Base-by-base conservation (phyloP, 257 asterid species). In the Solanum etuberosum region DNA sequence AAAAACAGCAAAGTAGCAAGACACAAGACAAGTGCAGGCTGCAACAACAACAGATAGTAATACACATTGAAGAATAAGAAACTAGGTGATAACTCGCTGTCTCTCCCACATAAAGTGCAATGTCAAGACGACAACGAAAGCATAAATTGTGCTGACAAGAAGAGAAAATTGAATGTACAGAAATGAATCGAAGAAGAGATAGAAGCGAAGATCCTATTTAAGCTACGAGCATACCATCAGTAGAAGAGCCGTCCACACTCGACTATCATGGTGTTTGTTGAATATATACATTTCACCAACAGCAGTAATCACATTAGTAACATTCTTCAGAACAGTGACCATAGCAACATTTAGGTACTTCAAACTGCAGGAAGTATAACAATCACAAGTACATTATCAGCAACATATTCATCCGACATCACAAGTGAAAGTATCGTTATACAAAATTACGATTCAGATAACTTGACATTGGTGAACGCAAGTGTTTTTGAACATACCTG, bases 301-400 rank as follows among this genome's bases (percentile, higher is more conserved):
- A 86, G 99, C 99, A 81, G 99, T 97, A 11, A 97, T 95, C 92
- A 97, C 99, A 89, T 97, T 97, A 78, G 99, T 97, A 51, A 94
- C 96, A 86, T 97, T 97, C 98, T 97, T 97, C 91, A 97, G 92
- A 93, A 95, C 97, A 31, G 99, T 97, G 83, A 95, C 98, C 99
- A 97, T 97, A 83, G 99, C 98, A 72, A 97, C 98, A 42, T 97
- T 97, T 82, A 97, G 94, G 93, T 97, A 94, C 87, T 91, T 93
- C 86, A 97, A 89, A 91, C 98, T 97, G 96, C 95, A 86, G 83
- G 32, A 87, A 87, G n/a, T 86, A 29, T 1, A 0, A 38, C 83
- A 76, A 6, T n/a, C 57, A n/a, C 34, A 38, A 76, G 7, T 76
- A 37, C 43, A 38, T 38, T 25, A 76, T 6, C 7, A 38, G 21